phyloP scores from a whole-genome alignment of 2,329 filamentous ascomycete species.

The Colletotrichum eleusines region DNA sequence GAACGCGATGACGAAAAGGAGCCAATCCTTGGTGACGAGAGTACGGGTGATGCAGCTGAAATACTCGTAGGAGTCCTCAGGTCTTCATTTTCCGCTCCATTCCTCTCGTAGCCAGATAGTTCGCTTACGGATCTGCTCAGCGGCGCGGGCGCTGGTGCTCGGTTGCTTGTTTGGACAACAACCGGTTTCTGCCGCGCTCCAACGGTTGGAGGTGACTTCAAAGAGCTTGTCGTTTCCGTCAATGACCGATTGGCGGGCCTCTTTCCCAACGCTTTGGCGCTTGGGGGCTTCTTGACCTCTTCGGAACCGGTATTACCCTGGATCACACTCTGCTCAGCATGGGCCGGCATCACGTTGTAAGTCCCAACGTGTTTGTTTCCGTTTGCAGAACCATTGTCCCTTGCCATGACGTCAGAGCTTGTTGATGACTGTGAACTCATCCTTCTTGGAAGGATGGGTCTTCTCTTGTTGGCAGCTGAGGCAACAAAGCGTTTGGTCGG shows the following conservation, averaged over 20 bases:
- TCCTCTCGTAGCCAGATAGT: conserved; percentile 16
- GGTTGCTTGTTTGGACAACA: conserved; percentile 19
- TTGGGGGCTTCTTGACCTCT: conserved; percentile 43
- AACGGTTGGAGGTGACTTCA: conserved; percentile 24
- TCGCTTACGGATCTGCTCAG: conserved; percentile 28
- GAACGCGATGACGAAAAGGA: conserved; percentile 39
- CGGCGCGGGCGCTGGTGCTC: conserved; percentile 25
- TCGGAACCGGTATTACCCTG: conserved; percentile 23
- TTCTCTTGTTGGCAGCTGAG: conserved; percentile 58
- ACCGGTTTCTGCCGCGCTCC: conserved; percentile 28
- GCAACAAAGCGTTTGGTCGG: conserved; percentile 58
- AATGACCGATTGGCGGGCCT: conserved; percentile 50
- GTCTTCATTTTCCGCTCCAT: conserved; percentile 3
- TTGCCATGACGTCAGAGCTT: conserved; percentile 50
- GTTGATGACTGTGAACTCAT: conserved; percentile 62
- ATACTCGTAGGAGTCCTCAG: conserved; percentile 29
- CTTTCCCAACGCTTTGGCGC: conserved; percentile 64
- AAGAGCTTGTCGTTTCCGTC: conserved; percentile 11
- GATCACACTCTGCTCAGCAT: conserved; percentile 45
- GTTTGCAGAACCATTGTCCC: conserved; percentile 47
- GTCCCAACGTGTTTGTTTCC: conserved; percentile 45
- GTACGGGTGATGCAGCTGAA: conserved; percentile 19
- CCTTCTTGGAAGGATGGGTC: conserved; percentile 60
- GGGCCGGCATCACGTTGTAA: conserved; percentile 46
- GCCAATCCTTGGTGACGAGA: conserved; percentile 29